Evolutionary conservation across 768 basidiomycete genomes (phyloP).

Genomic region (Amanita thiersii): DNA sequence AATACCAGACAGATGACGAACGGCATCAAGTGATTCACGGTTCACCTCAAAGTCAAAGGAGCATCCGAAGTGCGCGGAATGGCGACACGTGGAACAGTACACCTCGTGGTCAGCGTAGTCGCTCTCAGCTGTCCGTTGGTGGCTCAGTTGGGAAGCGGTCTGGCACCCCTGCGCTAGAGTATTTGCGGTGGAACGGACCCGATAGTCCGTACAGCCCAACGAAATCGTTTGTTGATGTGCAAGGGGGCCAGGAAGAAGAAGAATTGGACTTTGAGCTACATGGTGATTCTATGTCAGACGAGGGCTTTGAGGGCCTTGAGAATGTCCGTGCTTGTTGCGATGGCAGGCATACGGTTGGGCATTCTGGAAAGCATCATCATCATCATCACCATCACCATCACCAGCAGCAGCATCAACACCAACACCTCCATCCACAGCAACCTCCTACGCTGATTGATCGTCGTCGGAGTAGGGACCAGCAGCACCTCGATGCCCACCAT

Average conservation of each 20-base stretch:
- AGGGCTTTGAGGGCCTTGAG: constrained; percentile 86
- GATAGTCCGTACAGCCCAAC: constrained; percentile 75
- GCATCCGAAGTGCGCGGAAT: constrained; percentile 47
- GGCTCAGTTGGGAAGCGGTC: constrained; percentile 78
- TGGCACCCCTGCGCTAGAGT: constrained; percentile 90
- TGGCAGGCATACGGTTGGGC: constrained; percentile 79
- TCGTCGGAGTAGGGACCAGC: constrained; percentile 34
- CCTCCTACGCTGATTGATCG: constrained; percentile 23
- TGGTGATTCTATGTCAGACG: constrained; percentile 62
- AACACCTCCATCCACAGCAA: constrained; percentile 9
- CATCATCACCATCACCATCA: constrained; percentile 50
- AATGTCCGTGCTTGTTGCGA: constrained; percentile 93
- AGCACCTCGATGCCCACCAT: constrained; percentile 36
- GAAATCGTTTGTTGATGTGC: constrained; percentile 55
- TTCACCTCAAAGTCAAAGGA: constrained; percentile 72
- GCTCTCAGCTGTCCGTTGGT: constrained; percentile 67
- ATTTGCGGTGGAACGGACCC: constrained; percentile 69
- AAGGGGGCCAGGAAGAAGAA: constrained; percentile 36
- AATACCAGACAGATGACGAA: constrained; percentile 44
- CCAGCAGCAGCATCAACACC: constrained; percentile 14
- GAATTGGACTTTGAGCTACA: constrained; percentile 82
- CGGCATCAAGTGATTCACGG: constrained; percentile 37
- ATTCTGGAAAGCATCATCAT: constrained; percentile 43
- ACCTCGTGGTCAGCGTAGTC: constrained; percentile 68
- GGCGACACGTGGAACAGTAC: constrained; percentile 69